Conservation (phyloP, 805 yeast genomes). For the Saccharomycopsis sp. region DNA sequence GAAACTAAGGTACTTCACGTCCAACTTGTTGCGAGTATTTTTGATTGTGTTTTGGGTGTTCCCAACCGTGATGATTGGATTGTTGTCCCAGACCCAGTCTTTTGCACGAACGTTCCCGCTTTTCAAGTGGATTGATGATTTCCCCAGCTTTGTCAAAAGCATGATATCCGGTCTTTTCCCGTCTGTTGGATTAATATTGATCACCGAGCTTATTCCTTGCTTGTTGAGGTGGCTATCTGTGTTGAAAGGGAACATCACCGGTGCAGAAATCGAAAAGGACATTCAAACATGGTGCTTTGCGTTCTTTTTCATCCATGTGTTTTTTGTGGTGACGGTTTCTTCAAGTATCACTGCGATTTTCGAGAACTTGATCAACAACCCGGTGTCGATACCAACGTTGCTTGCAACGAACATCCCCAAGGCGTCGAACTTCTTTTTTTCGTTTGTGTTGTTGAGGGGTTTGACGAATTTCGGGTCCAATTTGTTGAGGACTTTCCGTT, state of each 20-base stretch:
- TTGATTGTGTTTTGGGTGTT: constrained; percentile 60
- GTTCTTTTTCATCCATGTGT: constrained; percentile 74
- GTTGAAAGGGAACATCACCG: constrained; percentile 52
- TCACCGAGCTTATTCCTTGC: constrained; percentile 54
- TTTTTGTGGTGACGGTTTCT: constrained; percentile 76
- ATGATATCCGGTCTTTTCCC: constrained; percentile 58
- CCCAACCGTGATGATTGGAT: constrained; percentile 75
- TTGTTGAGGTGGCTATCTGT: constrained; percentile 46
- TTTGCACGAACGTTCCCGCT: constrained; percentile 54
- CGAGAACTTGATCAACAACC: constrained; percentile 54
- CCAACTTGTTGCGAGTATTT: constrained; percentile 37
- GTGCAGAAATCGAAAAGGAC: constrained; percentile 56
- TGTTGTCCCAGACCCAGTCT: constrained; percentile 65
- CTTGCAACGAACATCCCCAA: constrained; percentile 76
- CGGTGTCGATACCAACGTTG: constrained; percentile 61
- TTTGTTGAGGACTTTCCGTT: constrained; percentile 48
- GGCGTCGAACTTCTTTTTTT: constrained; percentile 78
- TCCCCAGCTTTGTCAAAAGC: constrained; percentile 46
- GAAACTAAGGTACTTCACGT: constrained; percentile 34
- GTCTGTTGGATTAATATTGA: constrained; percentile 49
- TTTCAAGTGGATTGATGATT: constrained; percentile 41
- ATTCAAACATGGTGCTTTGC: constrained; percentile 71
- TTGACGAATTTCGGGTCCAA: constrained; percentile 67
- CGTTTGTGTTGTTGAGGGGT: constrained; percentile 67
- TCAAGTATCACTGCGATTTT: constrained; percentile 63